These are phyloP conservation scores for Cordia subcordata DNA, from an alignment of 257 asterid species.

Conservation along the genomic window DNA sequence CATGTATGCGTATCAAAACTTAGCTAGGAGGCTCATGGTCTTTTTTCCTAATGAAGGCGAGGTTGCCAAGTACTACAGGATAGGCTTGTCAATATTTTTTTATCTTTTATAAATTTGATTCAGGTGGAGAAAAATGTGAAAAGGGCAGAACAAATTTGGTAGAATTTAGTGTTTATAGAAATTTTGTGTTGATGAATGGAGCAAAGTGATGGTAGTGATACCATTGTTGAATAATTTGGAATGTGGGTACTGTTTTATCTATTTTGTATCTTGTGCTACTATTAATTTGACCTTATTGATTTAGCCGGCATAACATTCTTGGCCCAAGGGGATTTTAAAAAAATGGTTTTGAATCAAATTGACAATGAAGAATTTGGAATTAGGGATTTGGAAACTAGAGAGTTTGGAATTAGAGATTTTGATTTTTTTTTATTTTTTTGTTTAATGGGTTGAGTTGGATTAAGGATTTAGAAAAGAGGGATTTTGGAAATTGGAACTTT, in stretches of 20 bases:
- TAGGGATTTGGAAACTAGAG: too few relatives aligned
- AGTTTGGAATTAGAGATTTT: too few relatives aligned
- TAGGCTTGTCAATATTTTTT: slow-evolving; percentile 24
- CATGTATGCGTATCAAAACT: slow-evolving; percentile 96
- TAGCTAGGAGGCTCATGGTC: slow-evolving; percentile 96
- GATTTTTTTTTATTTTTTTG: too few relatives aligned
- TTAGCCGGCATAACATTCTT: too few relatives aligned
- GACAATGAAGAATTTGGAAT: too few relatives aligned
- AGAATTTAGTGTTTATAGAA: too few relatives aligned
- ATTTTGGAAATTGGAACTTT: too few relatives aligned
- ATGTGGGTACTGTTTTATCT: not conserved
- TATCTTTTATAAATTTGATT: slow-evolving; percentile 1
- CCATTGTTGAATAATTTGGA: not conserved
- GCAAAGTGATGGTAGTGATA: not conserved
- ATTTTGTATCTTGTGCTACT: not conserved
- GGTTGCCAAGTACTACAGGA: slow-evolving; percentile 83
- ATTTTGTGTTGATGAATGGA: slow-evolving; percentile 1
- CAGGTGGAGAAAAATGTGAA: not conserved
- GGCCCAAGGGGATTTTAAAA: not conserved
- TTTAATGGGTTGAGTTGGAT: too few relatives aligned
- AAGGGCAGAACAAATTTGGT: not conserved
- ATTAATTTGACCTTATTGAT: not conserved
- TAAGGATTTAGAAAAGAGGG: too few relatives aligned
- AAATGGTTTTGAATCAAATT: too few relatives aligned
- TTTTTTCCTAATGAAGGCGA: slow-evolving; percentile 95